Conservation (phyloP, 176 grass and related monocot genomes). For the Oryza longistaminata region DNA sequence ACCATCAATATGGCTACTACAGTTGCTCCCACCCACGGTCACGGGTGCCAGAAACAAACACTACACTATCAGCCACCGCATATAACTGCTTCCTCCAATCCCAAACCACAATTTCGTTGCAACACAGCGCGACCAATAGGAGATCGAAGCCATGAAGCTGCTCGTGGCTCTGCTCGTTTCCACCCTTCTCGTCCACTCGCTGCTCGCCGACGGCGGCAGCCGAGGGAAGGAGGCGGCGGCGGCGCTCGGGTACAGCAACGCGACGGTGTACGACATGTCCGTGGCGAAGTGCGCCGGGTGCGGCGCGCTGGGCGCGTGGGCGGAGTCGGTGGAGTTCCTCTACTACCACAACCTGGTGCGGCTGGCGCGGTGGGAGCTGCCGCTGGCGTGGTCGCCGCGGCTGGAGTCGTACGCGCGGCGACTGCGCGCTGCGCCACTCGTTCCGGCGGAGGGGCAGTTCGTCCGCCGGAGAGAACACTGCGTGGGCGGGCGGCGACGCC, state of each 20-base stretch:
- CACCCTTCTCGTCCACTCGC: background rate
- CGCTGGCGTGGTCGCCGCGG: conserved; percentile 57
- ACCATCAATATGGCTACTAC: background rate
- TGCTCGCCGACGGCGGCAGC: background rate
- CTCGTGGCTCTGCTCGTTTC: conserved; percentile 6
- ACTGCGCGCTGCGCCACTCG: conserved; percentile 64
- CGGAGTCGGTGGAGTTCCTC: conserved; percentile 58
- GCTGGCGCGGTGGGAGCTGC: conserved; percentile 51
- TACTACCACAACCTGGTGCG: conserved; percentile 66
- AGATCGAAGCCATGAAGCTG: conserved; percentile 11
- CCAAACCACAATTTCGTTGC: background rate
- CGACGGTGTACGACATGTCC: conserved; percentile 41
- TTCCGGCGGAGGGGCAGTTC: conserved; percentile 66
- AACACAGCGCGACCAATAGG: background rate
- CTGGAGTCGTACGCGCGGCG: conserved; percentile 47
- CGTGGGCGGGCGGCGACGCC: too few species aligned
- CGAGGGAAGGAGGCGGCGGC: background rate
- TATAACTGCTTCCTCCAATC: background rate
- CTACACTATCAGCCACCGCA: background rate
- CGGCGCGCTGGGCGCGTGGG: conserved; percentile 28
- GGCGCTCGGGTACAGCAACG: background rate
- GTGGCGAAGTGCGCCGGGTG: conserved; percentile 47
- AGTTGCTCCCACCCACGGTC: background rate
- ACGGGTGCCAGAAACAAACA: conserved; percentile 13
- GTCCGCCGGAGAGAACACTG: conserved; percentile 77